phyloP scores from a whole-genome alignment of 208 protist genomes.

The Leishmania tropica region DNA sequence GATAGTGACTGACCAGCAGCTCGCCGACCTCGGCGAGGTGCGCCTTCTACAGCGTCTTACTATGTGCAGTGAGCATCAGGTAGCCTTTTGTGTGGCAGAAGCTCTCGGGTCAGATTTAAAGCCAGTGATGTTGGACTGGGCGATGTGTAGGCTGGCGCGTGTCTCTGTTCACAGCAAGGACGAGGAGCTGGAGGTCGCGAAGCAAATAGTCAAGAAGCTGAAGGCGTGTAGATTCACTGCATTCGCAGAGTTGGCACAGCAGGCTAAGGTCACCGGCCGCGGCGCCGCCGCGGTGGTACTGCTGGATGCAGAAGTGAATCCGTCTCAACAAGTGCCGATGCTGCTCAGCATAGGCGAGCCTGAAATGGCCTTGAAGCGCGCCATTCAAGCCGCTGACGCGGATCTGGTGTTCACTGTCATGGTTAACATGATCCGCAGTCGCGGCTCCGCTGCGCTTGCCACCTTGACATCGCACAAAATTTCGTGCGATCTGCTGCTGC shows the following conservation, averaged over 20 bases:
- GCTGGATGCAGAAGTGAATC: slow-evolving; percentile 55
- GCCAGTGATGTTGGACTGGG: slow-evolving; percentile 94
- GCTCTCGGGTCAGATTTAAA: slow-evolving; percentile 65
- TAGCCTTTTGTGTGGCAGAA: slow-evolving; percentile 84
- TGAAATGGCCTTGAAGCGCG: slow-evolving; percentile 57
- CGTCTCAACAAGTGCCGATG: slow-evolving; percentile 52
- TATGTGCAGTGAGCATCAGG: slow-evolving; percentile 76
- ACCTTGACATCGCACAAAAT: slow-evolving; percentile 32
- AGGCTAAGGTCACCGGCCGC: slow-evolving; percentile 51
- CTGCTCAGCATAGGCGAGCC: slow-evolving; percentile 76
- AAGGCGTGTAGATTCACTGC: slow-evolving; percentile 37
- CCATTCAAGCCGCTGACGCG: slow-evolving; percentile 41
- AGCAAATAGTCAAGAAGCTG: slow-evolving; percentile 57
- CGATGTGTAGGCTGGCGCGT: slow-evolving; percentile 82
- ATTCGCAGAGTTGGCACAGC: slow-evolving; percentile 67
- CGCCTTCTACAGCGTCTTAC: slow-evolving; percentile 81
- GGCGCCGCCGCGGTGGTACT: slow-evolving; percentile 57
- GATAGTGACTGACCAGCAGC: slow-evolving; percentile 89
- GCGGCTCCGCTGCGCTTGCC: slow-evolving; percentile 37
- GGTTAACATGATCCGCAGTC: slow-evolving; percentile 53
- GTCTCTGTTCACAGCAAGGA: slow-evolving; percentile 9
- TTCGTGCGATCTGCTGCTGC: slow-evolving; percentile 47
- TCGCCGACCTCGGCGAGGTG: slow-evolving; percentile 54
- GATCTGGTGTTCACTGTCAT: slow-evolving; percentile 78
- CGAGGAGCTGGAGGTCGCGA: slow-evolving; percentile 39